Conservation (phyloP, 169 alveolate species). For the Amoebophrya sp. region DNA sequence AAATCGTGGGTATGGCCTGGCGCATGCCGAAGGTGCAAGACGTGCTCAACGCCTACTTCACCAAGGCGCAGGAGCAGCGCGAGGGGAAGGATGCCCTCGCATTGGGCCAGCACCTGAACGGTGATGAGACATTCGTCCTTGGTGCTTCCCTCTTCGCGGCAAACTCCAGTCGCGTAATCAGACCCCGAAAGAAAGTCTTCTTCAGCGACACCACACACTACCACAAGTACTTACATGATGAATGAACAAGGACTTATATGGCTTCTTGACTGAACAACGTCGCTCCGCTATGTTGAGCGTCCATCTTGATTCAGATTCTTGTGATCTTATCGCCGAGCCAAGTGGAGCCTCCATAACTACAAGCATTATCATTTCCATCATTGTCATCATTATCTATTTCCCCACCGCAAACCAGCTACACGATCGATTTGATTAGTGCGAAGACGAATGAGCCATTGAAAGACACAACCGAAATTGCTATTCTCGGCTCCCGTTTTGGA, state of each 20-base stretch:
- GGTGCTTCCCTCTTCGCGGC: neutral
- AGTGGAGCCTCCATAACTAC: too few species aligned
- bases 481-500: neutral
- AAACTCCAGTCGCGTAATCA: neutral
- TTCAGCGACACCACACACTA: neutral
- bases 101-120: slow-evolving; percentile 16
- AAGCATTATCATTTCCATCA: too few species aligned
- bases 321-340: too few species aligned
- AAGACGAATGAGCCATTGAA: neutral
- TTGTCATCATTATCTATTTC: too few species aligned
- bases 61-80: neutral
- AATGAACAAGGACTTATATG: too few species aligned
- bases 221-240: slow-evolving; percentile 7
- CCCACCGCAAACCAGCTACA: neutral
- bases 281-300: too few species aligned
- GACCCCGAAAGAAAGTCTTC: neutral
- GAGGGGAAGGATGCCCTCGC: neutral
- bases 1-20: slow-evolving; percentile 12
- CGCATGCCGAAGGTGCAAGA: slow-evolving; percentile 18
- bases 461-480: neutral
- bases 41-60: neutral
- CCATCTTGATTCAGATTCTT: too few species aligned
- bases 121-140: neutral
- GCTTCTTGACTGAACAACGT: too few species aligned
- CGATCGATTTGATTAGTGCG: neutral